Conservation (phyloP, 306 rosid species). For the Parietaria judaica region DNA sequence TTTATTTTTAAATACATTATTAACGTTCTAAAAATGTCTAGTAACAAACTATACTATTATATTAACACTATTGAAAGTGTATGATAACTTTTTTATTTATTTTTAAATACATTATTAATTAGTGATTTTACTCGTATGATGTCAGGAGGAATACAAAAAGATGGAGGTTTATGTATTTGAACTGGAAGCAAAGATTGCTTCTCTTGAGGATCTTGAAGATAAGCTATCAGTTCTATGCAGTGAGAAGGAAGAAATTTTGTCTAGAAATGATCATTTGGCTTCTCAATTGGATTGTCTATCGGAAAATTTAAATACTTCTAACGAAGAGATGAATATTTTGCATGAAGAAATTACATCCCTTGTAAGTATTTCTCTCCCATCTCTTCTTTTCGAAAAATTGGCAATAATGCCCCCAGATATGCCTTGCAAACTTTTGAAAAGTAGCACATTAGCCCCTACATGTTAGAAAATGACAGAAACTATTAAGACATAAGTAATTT, state of each 20-base stretch:
- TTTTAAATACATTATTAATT: background rate
- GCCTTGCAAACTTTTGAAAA: too few relatives aligned
- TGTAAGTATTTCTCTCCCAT: conserved; percentile 44
- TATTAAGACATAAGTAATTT: too few relatives aligned
- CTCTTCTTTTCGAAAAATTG: conserved; percentile 2
- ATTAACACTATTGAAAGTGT: too few relatives aligned
- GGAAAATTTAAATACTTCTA: conserved; percentile 43
- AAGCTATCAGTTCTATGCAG: conserved; percentile 33
- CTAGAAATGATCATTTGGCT: conserved; percentile 44
- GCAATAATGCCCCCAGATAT: too few relatives aligned
- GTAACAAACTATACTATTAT: too few relatives aligned
- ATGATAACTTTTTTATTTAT: too few relatives aligned
- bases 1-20: background rate
- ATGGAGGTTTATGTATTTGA: conserved; percentile 70
- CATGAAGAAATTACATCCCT: conserved; percentile 57
- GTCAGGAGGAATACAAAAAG: conserved; percentile 64
- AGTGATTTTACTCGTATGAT: conserved; percentile 1
- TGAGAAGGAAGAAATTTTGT: conserved; percentile 55
- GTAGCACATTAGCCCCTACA: too few relatives aligned
- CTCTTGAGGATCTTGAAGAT: conserved; percentile 63
- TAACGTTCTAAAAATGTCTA: background rate
- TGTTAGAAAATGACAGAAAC: too few relatives aligned
- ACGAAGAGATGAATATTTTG: conserved; percentile 37
- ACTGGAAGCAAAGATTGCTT: conserved; percentile 53
- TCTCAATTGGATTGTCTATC: conserved; percentile 54